Percentiles rank a stretch among this genome's conserved stretches.
Evolutionary conservation across 2,329 filamentous ascomycete species (phyloP).

Genomic region (Aspergillus jensenii): DNA sequence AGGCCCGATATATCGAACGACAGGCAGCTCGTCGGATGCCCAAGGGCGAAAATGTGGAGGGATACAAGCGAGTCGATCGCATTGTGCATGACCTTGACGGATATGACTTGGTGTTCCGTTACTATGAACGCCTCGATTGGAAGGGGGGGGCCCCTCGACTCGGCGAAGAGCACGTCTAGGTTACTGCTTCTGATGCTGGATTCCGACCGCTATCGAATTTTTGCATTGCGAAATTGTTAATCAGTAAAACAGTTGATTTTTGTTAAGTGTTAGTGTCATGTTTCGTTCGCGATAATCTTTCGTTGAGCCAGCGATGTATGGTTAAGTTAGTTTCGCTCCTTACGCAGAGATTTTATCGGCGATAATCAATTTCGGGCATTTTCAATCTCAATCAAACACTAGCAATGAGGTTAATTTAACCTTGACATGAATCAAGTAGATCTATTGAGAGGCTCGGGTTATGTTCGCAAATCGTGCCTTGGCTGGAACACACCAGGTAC

Average conservation of each 20-base stretch:
- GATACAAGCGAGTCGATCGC: constrained; percentile 86
- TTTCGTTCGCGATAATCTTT: background rate
- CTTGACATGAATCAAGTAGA: background rate
- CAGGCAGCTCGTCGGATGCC: constrained; percentile 45
- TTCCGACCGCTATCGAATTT: background rate
- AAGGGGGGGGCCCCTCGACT: constrained; percentile 63
- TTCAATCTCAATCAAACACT: background rate
- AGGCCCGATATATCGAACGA: constrained; percentile 44
- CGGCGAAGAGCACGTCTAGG: constrained; percentile 49
- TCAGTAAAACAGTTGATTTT: background rate
- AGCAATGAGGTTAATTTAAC: background rate
- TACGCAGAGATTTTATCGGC: background rate
- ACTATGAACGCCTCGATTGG: constrained; percentile 90
- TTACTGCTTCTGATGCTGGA: constrained; percentile 1
- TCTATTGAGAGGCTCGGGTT: too few species aligned
- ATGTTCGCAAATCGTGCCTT: background rate
- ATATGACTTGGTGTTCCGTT: constrained; percentile 94
- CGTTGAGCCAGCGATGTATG: background rate
- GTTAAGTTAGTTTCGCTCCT: background rate
- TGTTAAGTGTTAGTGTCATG: background rate
- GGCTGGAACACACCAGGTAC: background rate
- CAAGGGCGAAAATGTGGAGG: constrained; percentile 74
- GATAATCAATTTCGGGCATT: background rate
- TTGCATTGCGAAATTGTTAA: background rate
- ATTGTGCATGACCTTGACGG: constrained; percentile 98